Base-by-base conservation (phyloP, 176 grass and related monocot species). In the Panicum miliaceum region DNA sequence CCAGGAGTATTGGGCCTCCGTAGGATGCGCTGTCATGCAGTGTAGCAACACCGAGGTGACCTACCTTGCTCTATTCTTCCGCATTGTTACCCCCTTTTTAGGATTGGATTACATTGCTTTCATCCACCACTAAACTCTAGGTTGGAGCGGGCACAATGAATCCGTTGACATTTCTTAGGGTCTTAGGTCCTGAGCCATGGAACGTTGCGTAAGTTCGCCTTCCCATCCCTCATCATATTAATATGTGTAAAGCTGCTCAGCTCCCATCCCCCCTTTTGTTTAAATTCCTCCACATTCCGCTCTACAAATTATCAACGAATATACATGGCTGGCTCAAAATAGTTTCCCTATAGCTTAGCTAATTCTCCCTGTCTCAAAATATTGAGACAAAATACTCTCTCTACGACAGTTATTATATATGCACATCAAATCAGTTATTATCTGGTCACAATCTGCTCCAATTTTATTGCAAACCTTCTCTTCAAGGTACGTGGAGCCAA, bases 101-200 rank as follows among this genome's bases (percentile, higher is more conserved):
- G 4, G 2, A 37, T 19, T 65, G 1, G 12, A 41, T n/a, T 66
- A 62, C 68, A 22, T 37, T 25, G 8, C 60, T 59, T 60, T 22
- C 63, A 78, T 73, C 35, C 34, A 66, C 59, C 36, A 29, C 13
- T 4, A 29, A 27, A 47, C 77, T 82, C 74, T 81, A 97, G 94
- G 96, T 98, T 53, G 96, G 93, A 71, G 96, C 96, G 45, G 96
- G 96, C 66, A 98, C 96, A 23, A 98, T 98, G 96, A 98, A 95
- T 46, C 96, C 96, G 25, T 84, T 92, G 40, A 98, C 96, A 40
- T 98, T 98, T 86, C 90, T 98, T 25, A 81, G 93, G 76, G 96
- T 98, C 37, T 76, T 98, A 66, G 93, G 96, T 59, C 93, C 92
- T 10, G 96, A 95, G 85, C 96, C 92, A 48, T 98, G 96, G 96